Evolutionary conservation across 2,329 filamentous ascomycete genomes (phyloP).

Genomic region (Verticillium isaacii): DNA sequence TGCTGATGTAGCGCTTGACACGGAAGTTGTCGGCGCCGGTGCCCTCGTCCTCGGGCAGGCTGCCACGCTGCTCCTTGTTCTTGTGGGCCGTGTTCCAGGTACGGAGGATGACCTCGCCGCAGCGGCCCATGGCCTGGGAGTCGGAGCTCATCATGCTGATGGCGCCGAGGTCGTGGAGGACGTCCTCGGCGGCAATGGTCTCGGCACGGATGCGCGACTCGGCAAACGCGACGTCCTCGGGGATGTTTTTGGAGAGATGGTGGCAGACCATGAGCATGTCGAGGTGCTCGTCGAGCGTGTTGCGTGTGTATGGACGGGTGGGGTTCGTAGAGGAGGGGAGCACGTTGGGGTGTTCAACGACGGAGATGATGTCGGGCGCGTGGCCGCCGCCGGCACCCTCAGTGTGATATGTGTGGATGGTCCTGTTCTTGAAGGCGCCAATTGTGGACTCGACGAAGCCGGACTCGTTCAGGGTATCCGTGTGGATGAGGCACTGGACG

Average conservation of each 20-base stretch:
- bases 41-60: constrained; percentile 70
- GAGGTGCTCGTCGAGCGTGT: constrained; percentile 92
- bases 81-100: constrained; percentile 98
- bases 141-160: constrained; percentile 98
- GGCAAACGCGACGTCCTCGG: constrained; percentile 92
- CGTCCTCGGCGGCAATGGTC: constrained; percentile 94
- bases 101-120: constrained; percentile 85
- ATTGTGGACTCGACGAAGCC: constrained; percentile 95
- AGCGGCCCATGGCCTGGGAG: constrained; percentile 94
- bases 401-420: constrained; percentile 95
- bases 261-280: constrained; percentile 99
- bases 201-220: constrained; percentile 92
- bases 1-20: constrained; percentile 88
- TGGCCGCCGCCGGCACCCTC: constrained; percentile 94
- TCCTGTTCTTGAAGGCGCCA: constrained; percentile 75
- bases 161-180: constrained; percentile 88
- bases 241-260: constrained; percentile 86
- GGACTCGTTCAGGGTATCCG: constrained; percentile 92
- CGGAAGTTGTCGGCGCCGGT: constrained; percentile 84
- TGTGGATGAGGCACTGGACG: constrained; percentile 91
- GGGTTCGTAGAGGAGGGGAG: constrained; percentile 90
- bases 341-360: constrained; percentile 85
- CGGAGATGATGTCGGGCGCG: constrained; percentile 91
- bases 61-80: constrained; percentile 83
- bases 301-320: constrained; percentile 82